Evolutionary conservation across 2,329 filamentous ascomycete genomes (phyloP).

Genomic region (Colletotrichum zoysiae): DNA sequence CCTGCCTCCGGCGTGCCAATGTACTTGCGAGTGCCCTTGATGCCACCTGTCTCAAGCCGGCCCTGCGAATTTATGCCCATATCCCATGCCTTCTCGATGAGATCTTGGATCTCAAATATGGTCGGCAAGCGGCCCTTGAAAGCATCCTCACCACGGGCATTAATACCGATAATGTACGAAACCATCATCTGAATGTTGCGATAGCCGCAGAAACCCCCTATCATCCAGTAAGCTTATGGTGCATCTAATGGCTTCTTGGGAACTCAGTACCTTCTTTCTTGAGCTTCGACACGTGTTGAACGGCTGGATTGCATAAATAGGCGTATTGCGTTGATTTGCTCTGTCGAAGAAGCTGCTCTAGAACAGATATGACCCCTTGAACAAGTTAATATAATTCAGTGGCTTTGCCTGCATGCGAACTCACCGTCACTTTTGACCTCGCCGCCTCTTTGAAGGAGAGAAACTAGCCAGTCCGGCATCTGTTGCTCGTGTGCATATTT

Average conservation of each 20-base stretch:
- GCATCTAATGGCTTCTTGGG: neutral
- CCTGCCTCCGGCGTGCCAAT: slow-evolving; percentile 91
- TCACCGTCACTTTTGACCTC: slow-evolving; percentile 67
- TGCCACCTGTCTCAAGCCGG: slow-evolving; percentile 85
- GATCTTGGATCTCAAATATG: slow-evolving; percentile 85
- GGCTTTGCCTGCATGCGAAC: slow-evolving; percentile 23
- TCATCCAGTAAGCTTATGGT: neutral
- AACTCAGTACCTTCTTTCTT: slow-evolving; percentile 72
- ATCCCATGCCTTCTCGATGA: slow-evolving; percentile 92
- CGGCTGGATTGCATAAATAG: slow-evolving; percentile 82
- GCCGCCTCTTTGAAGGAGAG: slow-evolving; percentile 71
- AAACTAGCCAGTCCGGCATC: slow-evolving; percentile 79
- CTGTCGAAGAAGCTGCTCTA: slow-evolving; percentile 73
- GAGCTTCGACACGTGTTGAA: slow-evolving; percentile 85
- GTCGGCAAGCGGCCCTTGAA: slow-evolving; percentile 76
- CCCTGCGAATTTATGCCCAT: slow-evolving; percentile 81
- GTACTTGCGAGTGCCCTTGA: slow-evolving; percentile 91
- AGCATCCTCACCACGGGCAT: slow-evolving; percentile 67
- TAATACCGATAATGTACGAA: slow-evolving; percentile 78
- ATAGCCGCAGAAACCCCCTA: slow-evolving; percentile 93
- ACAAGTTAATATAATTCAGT: slow-evolving; percentile 58
- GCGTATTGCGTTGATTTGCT: slow-evolving; percentile 75
- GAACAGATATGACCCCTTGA: slow-evolving; percentile 69
- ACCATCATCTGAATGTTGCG: slow-evolving; percentile 93
- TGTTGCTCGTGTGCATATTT: slow-evolving; percentile 78